Evolutionary conservation across 805 yeast species (phyloP), one percentile per base, ranked within the genome.

Genomic region (Saccharomycopsis selenospora): DNA sequence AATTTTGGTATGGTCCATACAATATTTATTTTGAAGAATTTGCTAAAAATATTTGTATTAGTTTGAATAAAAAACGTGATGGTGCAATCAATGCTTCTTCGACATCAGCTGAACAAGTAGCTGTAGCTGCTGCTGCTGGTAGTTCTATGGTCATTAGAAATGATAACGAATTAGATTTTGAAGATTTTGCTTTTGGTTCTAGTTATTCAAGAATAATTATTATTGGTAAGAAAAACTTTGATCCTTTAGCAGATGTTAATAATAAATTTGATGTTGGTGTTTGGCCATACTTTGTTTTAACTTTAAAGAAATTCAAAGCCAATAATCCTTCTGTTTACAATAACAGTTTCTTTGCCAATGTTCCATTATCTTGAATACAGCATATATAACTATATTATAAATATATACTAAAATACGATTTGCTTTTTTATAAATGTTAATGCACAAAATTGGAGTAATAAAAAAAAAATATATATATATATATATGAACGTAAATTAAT

Each of bases 181-280:
- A 84, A 46, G 95, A 89, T 53, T 74, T 82, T 44, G 71, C 93
- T 2, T 93, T 90, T 65, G 98, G 98, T 2, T 82, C 96, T 0
- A 79, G 82, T 46, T 93, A 78, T 64, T 85, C 95, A 46, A 80
- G 76, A 59, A 70, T 93, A 51, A 78, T 75, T 1, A 75, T 85
- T 2, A 80, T 89, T 43, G 71, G 76, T 28, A 65, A 66, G 13
- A 77, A 72, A 54, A 73, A 82, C 3, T 71, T 77, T 55, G 97
- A 93, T 65, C 96, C 97, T 1, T 61, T 79, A 26, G 75, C 79
- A 1, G 69, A 70, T 22, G 65, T 87, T 10, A 61, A 61, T 50
- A 41, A 58, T 4, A 58, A 40, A 14, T 33, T 33, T 10, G 38
- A 33, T 7, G 4, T 20, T 33, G 38, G 38, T 5, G 38, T 33